Conservation (phyloP, 2,329 filamentous ascomycete species). For the Talaromyces sp. region DNA sequence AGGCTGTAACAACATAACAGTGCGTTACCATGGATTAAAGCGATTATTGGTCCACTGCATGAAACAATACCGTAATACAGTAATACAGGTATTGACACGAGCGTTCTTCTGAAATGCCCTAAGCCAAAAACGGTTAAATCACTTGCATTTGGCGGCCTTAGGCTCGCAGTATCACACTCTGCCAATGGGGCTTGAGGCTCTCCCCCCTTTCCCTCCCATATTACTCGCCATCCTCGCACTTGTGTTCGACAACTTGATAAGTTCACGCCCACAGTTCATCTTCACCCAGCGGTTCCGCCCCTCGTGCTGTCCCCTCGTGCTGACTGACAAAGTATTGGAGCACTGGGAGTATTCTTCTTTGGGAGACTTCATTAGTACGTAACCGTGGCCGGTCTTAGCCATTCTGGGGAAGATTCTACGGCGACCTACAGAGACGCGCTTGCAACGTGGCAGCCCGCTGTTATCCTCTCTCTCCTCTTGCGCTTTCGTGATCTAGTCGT, state of each 20-base stretch:
- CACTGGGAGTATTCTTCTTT: too few relatives aligned
- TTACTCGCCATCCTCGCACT: not conserved
- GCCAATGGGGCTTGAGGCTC: not conserved
- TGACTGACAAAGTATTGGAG: too few relatives aligned
- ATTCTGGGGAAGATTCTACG: constrained; percentile 3
- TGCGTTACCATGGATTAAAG: not conserved
- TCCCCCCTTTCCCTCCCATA: not conserved
- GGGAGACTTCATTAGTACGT: not conserved
- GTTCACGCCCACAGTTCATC: not conserved
- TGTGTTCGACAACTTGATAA: not conserved
- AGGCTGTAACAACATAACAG: not conserved
- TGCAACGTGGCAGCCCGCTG: constrained; percentile 43
- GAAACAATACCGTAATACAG: not conserved
- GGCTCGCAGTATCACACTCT: too few relatives aligned
- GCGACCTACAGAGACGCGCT: constrained; percentile 31
- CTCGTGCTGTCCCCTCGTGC: too few relatives aligned
- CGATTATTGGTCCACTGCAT: too few relatives aligned
- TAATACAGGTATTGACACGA: not conserved
- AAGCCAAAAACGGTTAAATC: not conserved
- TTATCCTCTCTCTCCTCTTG: constrained; percentile 19
- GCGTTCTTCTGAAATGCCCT: not conserved
- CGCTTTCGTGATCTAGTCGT: constrained; percentile 7
- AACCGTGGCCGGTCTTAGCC: constrained; percentile 5
- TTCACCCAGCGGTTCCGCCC: not conserved
- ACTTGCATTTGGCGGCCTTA: not conserved